phyloP scores from a whole-genome alignment of 805 yeast genomes.

The Saturnispora diversa region DNA sequence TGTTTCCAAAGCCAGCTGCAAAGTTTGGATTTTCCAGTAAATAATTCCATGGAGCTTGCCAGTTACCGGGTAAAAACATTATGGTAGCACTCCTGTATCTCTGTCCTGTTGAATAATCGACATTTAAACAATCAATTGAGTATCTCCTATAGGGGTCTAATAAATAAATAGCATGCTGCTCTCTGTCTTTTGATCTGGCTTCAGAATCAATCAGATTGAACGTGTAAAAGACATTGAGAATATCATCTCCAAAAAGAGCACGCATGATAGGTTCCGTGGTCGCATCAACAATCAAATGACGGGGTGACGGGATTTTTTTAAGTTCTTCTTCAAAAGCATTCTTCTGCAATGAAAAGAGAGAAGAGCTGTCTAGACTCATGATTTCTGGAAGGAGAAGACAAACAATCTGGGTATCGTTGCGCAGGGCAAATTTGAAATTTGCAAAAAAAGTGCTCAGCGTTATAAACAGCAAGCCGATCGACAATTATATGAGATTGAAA shows the following conservation, averaged over 20 bases:
- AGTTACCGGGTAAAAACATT: conserved; percentile 52
- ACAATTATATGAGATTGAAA: no score
- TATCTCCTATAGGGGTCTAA: conserved; percentile 55
- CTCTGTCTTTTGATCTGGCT: conserved; percentile 25
- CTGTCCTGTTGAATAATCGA: conserved; percentile 63
- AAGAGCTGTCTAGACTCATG: conserved; percentile 2
- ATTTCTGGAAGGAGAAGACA: no score
- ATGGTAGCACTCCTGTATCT: conserved; percentile 71
- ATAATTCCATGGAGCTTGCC: conserved; percentile 19
- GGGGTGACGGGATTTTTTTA: conserved; percentile 16
- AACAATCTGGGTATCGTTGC: conserved; percentile 2
- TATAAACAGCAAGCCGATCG: no score
- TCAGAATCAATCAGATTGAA: conserved; percentile 25
- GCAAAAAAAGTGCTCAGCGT: no score
- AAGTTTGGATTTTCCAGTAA: conserved; percentile 15
- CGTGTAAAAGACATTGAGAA: conserved; percentile 26
- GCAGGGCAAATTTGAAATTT: background rate
- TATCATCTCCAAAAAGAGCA: conserved; percentile 23
- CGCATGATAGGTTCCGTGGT: conserved; percentile 24
- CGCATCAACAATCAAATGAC: conserved; percentile 28
- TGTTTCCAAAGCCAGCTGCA: background rate
- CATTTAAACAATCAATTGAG: conserved; percentile 65
- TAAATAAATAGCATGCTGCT: conserved; percentile 65
- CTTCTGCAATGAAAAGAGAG: conserved; percentile 18
- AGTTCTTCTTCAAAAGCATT: conserved; percentile 17